Evolutionary conservation across 2,329 filamentous ascomycete species (phyloP), one percentile per base, ranked within the genome.

Genomic region (Fusarium circinatum): DNA sequence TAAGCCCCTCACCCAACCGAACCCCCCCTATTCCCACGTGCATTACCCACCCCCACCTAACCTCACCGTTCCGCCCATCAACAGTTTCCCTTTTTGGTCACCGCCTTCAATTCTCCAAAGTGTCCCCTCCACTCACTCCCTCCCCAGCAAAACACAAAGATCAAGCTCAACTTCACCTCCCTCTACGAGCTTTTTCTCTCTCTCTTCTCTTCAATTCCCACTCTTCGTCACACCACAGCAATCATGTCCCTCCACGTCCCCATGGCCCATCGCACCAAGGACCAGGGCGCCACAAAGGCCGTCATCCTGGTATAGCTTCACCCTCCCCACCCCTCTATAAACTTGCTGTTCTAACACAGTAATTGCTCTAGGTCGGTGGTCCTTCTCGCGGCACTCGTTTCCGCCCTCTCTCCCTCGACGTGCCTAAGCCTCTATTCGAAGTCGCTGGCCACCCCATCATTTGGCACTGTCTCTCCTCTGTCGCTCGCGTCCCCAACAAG

Each of bases 361-460:
- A 39, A 17, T 22, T 39, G 47, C 44, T 59, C 70, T 22, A 98
- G 95, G 96, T 98, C 80, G 96, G 96, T 76, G 96, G 96, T 70
- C 95, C 96, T 63, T 98, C 95, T 67, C 91, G 96, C 88, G 96
- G 96, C 82, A 99, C 96, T 72, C 91, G 96, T 76, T 98, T 98
- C 86, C 91, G 96, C 78, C 96, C 96, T 78, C 89, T 99, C 77
- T 98, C 95, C 63, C 93, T 98, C 79, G 96, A 99, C 85, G 89
- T 98, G 64, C 96, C 96, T 78, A 98, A 98, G 94, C 96, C 96
- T 74, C 93, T 99, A 78, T 98, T 99, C 87, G 96, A 98, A 83
- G 95, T 99, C 80, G 96, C 96, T 77, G 96, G 96, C 78, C 96
- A 99, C 85, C 95, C 96, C 78, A 98, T 99, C 86, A 95, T 98